Evolutionary conservation across 208 protist species (phyloP), one percentile per base, ranked within the genome.

Genomic region (Acanthamoeba triangularis): DNA sequence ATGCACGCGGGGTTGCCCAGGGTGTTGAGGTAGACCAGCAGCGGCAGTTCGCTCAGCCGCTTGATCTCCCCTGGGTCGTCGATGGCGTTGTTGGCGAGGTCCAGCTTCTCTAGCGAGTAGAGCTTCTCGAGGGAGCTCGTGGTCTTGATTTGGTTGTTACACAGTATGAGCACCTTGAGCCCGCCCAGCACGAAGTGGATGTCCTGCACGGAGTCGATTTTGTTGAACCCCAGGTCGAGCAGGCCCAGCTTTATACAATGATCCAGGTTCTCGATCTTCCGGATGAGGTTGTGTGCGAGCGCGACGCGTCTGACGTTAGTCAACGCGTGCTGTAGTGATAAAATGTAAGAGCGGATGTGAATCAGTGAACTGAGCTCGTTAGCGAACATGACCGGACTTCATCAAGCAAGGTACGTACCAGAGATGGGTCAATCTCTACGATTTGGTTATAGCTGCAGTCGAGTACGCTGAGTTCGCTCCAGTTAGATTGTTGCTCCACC

Each of bases 191-290:
- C 85, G 10, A 33, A 5, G 85, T 92, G 52, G 30, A 92, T 65
- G 35, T 92, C 59, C 37, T 56, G 37, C 85, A 74, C 61, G 30
- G 85, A 92, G 10, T 41, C 30, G 52, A 92, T 92, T 35, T 92
- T 92, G 85, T 92, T 92, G 85, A 92, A 92, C 8, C 56, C 49
- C 6, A 92, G 85, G 47, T 92, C 61, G 59, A 92, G 85, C 52
- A 76, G 23, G 23, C 35, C 54, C 28, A 92, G 61, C 35, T 47
- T 23, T 1, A 74, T 8, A 23, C 85, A 92, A 16, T 92, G 61
- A 3, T 92, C 59, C 85, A 92, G 61, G 85, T 92, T 92, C 33
- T 92, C 85, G 44, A 92, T 47, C 28, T 72, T 65, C 16, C 52
- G 61, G 61, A 92, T 92, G 16, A 52, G 25, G 59, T 92, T 92